Conservation (phyloP, 495 filamentous ascomycete genomes). For the Neurospora cerealis region DNA sequence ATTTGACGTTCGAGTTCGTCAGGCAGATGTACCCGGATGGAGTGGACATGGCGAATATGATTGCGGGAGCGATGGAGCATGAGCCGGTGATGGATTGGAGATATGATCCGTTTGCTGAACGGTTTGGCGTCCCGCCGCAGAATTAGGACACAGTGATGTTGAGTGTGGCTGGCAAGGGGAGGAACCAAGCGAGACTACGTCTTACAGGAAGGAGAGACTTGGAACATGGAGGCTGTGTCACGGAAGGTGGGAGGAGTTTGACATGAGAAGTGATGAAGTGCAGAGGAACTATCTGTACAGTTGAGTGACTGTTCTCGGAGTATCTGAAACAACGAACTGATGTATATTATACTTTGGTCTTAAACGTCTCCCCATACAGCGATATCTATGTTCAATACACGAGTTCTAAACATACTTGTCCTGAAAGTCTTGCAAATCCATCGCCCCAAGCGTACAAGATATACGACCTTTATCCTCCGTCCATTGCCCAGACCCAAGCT, state of each 20-base stretch:
- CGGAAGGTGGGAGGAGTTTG: background rate
- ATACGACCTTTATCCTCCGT: background rate
- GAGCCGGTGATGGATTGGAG: conserved; percentile 6
- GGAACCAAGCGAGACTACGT: background rate
- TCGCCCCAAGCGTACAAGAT: background rate
- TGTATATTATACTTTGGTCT: background rate
- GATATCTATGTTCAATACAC: background rate
- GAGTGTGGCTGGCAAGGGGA: background rate
- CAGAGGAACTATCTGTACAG: background rate
- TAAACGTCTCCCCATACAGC: background rate
- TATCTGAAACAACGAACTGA: background rate
- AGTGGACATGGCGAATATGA: background rate
- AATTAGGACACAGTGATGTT: background rate
- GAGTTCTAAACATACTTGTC: background rate
- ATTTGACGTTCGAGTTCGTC: conserved; percentile 12
- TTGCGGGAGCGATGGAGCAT: conserved; percentile 6
- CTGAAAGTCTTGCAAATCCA: background rate
- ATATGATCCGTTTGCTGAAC: conserved; percentile 7
- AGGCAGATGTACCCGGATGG: conserved; percentile 13
- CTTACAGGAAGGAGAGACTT: background rate
- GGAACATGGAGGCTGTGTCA: background rate
- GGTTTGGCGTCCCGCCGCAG: conserved; percentile 5
- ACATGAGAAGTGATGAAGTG: background rate
- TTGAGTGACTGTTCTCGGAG: background rate
- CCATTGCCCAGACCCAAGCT: background rate